These are phyloP conservation scores for Xylaria grammica DNA, from an alignment of 495 filamentous ascomycete species.

Conservation along the genomic window DNA sequence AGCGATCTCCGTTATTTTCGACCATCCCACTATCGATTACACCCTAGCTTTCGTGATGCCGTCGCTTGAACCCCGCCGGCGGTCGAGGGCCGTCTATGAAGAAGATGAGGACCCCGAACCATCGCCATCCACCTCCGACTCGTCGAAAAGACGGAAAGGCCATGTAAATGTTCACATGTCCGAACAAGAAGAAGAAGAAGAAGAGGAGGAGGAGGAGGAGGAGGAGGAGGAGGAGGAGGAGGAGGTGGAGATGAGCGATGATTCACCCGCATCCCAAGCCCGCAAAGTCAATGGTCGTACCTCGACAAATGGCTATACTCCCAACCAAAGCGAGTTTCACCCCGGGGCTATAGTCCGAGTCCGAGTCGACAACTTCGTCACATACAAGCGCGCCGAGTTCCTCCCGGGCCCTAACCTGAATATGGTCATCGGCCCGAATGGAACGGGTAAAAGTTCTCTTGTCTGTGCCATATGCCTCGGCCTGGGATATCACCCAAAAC, in stretches of 20 bases:
- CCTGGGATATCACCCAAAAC: slow-evolving; percentile 79
- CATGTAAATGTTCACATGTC: slow-evolving; percentile 14
- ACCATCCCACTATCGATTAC: neutral
- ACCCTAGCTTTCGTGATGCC: slow-evolving; percentile 24
- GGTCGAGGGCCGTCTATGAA: slow-evolving; percentile 40
- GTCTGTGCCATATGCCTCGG: slow-evolving; percentile 97
- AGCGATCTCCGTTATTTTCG: neutral
- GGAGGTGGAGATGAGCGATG: slow-evolving; percentile 8
- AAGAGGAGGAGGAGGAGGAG: slow-evolving; percentile 13
- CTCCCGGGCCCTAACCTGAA: slow-evolving; percentile 90
- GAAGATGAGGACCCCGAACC: slow-evolving; percentile 42
- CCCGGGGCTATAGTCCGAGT: slow-evolving; percentile 91
- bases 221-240: slow-evolving; percentile 19
- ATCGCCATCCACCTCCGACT: slow-evolving; percentile 28
- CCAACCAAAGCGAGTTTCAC: slow-evolving; percentile 52
- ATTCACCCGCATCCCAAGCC: neutral
- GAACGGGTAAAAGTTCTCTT: slow-evolving; percentile 95
- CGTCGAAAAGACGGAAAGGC: slow-evolving; percentile 31
- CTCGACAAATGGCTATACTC: slow-evolving; percentile 10
- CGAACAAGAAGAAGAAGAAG: neutral
- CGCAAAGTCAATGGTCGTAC: slow-evolving; percentile 24
- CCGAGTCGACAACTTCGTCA: slow-evolving; percentile 89
- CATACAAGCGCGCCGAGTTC: slow-evolving; percentile 89
- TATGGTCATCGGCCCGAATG: slow-evolving; percentile 98
- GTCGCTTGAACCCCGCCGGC: slow-evolving; percentile 34